Evolutionary conservation across 495 filamentous ascomycete genomes (phyloP), one percentile per base, ranked within the genome.

Genomic region (Penicillium subrubescens): DNA sequence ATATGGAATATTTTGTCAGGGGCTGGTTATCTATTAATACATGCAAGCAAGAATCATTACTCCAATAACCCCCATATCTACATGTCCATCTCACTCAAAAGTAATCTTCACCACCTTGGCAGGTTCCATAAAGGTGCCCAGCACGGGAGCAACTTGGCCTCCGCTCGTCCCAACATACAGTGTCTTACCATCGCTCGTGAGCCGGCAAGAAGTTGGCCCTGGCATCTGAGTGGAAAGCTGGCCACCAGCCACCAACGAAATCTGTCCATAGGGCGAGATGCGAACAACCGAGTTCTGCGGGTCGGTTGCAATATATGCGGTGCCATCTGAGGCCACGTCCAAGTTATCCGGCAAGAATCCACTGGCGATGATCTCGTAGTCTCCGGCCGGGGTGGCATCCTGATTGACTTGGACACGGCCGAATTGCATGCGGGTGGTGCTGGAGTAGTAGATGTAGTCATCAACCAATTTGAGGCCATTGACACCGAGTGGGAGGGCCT

Each of bases 401-500:
- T 65, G 23, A 35, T 74, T 52, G 10, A 79, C 65, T 29, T 71
- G 71, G 23, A 79, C 68, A 1, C 77, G 74, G 37, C 69, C 67
- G 52, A 73, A 73, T n/a, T 71, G n/a, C 66, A 69, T 73, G 10
- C 67, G 70, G 8, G 73, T 68, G 0, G 73, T 77, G 35, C 78
- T 77, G 25, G 76, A 77, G 51, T 75, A 80, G 69, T 81, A 83
- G 27, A 82, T 57, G 31, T 75, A 75, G 8, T 67, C 65, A 21
- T 70, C 61, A 0, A 66, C 62, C 1, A 72, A 37, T 12, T 73
- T 63, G 31, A 83, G 37, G 0, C 77, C 78, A 57, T 83, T 83
- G 54, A 84, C 66, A 12, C 79, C 80, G 3, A 78, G 37, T 1
- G 71, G 69, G 7, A 73, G 64, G 19, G 61, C 53, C 33, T 67